These are phyloP conservation scores for Pleurotus sapidus DNA, from an alignment of 768 basidiomycete species.

Conservation along the genomic window DNA sequence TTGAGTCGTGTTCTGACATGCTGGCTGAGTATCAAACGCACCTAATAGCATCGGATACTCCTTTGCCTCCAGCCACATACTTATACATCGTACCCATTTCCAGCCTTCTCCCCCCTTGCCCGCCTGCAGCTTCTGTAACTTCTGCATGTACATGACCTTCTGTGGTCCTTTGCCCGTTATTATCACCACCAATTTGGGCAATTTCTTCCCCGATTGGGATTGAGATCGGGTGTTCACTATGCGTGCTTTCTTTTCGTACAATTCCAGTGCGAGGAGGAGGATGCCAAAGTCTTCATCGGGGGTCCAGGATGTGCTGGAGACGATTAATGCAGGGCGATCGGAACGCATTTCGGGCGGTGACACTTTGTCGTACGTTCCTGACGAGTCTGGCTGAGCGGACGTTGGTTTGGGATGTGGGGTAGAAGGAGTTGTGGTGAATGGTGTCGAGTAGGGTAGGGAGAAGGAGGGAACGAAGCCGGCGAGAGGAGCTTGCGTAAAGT, in stretches of 20 bases:
- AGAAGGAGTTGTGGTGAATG: conserved; percentile 50
- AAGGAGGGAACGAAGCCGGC: conserved; percentile 50
- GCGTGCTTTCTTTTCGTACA: conserved; percentile 63
- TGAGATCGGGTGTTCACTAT: conserved; percentile 13
- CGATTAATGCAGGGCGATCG: conserved; percentile 81
- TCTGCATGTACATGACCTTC: conserved; percentile 67
- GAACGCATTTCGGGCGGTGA: conserved; percentile 47
- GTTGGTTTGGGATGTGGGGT: not conserved
- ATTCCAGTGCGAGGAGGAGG: conserved; percentile 68
- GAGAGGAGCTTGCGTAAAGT: conserved; percentile 13
- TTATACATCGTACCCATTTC: conserved; percentile 75
- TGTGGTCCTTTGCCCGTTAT: conserved; percentile 92
- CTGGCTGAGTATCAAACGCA: conserved; percentile 22
- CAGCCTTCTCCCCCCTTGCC: conserved; percentile 41
- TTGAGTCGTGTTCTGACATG: not conserved
- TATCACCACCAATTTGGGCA: conserved; percentile 80
- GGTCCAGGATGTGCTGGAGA: conserved; percentile 97
- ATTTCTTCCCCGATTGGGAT: conserved; percentile 10
- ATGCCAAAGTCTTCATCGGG: conserved; percentile 93
- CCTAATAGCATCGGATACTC: conserved; percentile 91
- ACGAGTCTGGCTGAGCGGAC: conserved; percentile 6
- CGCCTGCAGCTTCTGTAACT: conserved; percentile 53
- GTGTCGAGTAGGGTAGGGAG: conserved; percentile 53
- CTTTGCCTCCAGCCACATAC: conserved; percentile 83
- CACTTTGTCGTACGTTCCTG: conserved; percentile 29